Evolutionary conservation across 1,284 basidiomycete species (phyloP).

Genomic region (Coriolopsis trogii): DNA sequence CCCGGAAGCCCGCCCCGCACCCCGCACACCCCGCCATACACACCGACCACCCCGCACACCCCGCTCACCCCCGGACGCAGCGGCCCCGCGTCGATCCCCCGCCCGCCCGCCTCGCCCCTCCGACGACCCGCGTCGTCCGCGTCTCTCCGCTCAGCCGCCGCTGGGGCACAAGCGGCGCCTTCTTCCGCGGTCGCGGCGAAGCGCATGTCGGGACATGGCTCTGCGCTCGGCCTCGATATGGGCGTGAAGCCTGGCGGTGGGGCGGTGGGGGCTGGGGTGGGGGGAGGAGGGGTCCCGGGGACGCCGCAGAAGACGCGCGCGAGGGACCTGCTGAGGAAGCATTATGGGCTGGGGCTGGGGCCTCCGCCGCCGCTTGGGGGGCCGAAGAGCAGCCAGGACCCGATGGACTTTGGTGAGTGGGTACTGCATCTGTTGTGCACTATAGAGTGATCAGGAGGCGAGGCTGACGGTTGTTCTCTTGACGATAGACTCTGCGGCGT

Average conservation of each 20-base stretch:
- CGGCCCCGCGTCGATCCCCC: conserved; percentile 20
- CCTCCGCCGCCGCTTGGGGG: conserved; percentile 59
- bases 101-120: conserved; percentile 30
- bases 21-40: conserved; percentile 13
- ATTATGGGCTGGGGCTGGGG: conserved; percentile 79
- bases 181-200: not conserved
- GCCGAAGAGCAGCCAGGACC: conserved; percentile 56
- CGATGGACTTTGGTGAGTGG: conserved; percentile 75
- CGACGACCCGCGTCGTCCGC: conserved; percentile 31
- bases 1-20: conserved; percentile 18
- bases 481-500: conserved; percentile 70
- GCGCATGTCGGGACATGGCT: conserved; percentile 11
- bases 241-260: conserved; percentile 5
- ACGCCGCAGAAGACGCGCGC: conserved; percentile 60
- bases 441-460: too few relatives aligned
- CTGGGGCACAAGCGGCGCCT: not conserved
- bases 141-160: conserved; percentile 11
- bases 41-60: conserved; percentile 3
- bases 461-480: not conserved
- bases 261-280: not conserved
- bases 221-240: conserved; percentile 5
- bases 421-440: not conserved
- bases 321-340: conserved; percentile 76
- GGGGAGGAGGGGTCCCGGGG: conserved; percentile 13
- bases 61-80: conserved; percentile 11